These are phyloP conservation scores for Lyophyllum decastes DNA, from an alignment of 768 basidiomycete species.

Conservation along the genomic window DNA sequence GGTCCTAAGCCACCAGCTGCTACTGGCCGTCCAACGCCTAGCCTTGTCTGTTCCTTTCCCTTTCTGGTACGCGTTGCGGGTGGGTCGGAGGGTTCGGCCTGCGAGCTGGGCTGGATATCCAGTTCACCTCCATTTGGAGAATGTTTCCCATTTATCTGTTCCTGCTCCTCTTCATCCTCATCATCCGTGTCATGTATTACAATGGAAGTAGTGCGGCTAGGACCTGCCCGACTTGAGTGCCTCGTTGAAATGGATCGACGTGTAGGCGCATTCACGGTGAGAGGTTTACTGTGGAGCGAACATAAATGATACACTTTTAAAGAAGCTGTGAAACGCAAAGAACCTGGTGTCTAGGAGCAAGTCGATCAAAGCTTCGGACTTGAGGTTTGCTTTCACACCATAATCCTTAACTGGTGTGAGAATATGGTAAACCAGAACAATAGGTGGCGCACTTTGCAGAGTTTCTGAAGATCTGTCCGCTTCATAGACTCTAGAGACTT, in stretches of 20 bases:
- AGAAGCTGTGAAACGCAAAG: slow-evolving; percentile 15
- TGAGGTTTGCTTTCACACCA: slow-evolving; percentile 82
- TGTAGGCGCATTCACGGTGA: slow-evolving; percentile 22
- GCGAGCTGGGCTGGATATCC: slow-evolving; percentile 17
- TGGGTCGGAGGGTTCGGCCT: slow-evolving; percentile 27
- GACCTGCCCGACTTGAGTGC: slow-evolving; percentile 36
- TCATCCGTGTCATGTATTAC: slow-evolving; percentile 53
- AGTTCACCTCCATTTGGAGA: slow-evolving; percentile 16
- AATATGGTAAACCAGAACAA: background rate
- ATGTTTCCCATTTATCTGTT: slow-evolving; percentile 18
- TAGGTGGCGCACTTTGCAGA: slow-evolving; percentile 63
- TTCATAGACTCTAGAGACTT: slow-evolving; percentile 47
- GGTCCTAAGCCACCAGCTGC: slow-evolving; percentile 68
- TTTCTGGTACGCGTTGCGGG: slow-evolving; percentile 55
- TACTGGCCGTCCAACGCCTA: slow-evolving; percentile 73
- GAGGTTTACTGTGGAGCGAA: slow-evolving; percentile 7
- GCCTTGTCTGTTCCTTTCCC: slow-evolving; percentile 69
- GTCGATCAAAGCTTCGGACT: slow-evolving; percentile 78
- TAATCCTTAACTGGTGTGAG: slow-evolving; percentile 54
- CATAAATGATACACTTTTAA: background rate
- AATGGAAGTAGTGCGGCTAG: slow-evolving; percentile 44
- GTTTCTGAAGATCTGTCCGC: slow-evolving; percentile 50
- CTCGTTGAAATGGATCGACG: slow-evolving; percentile 37
- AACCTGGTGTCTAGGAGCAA: slow-evolving; percentile 63
- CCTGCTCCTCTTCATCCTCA: slow-evolving; percentile 37